Percentiles rank a stretch among this genome's conserved stretches.
Conservation (phyloP, 2,329 filamentous ascomycete genomes). For the Trichoderma pleuroti region DNA sequence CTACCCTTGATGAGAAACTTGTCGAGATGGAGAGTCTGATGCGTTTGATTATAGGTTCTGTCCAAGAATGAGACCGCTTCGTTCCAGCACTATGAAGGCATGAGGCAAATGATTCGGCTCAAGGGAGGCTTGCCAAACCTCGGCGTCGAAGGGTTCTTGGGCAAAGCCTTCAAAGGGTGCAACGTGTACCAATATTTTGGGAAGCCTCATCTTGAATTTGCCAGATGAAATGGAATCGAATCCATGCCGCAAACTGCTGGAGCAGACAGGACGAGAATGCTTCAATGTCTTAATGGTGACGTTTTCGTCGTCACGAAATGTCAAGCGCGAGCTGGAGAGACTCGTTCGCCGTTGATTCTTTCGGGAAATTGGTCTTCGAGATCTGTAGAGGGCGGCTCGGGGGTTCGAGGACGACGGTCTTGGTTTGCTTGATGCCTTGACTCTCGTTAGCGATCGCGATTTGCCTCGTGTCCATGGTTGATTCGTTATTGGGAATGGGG, state of each 20-base stretch:
- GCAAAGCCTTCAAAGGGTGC: neutral
- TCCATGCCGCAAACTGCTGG: neutral
- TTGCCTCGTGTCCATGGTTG: neutral
- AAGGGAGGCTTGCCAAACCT: neutral
- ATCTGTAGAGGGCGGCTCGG: no score
- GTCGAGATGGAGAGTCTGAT: neutral
- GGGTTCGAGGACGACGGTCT: neutral
- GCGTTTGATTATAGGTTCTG: neutral
- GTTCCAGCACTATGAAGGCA: neutral
- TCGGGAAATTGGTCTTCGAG: neutral
- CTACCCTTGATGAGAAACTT: neutral
- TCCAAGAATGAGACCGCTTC: neutral
- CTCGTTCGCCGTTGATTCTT: neutral
- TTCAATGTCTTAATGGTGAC: neutral
- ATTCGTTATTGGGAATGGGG: neutral
- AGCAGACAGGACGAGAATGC: neutral
- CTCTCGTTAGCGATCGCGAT: neutral
- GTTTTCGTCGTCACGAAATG: neutral
- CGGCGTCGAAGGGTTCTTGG: neutral
- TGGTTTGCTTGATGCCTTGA: neutral
- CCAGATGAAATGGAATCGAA: neutral
- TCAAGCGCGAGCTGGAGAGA: neutral
- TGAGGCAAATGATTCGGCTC: neutral
- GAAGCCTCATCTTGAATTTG: neutral
- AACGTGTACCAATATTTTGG: neutral